Conservation (phyloP, 306 rosid species). For the Glycine tomentella region DNA sequence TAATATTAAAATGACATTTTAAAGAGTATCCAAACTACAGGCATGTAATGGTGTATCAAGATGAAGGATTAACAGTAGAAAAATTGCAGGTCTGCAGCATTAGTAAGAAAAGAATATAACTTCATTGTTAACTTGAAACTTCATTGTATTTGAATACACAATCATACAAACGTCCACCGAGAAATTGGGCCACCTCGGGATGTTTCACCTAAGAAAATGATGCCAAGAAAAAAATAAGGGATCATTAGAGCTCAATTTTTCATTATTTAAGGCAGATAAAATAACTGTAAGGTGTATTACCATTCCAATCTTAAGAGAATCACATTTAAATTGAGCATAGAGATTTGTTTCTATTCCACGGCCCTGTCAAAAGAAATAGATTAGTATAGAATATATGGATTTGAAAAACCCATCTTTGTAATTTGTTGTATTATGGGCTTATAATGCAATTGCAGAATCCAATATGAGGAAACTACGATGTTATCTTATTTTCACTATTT, state of each 20-base stretch:
- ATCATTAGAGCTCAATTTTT: slow-evolving; percentile 20
- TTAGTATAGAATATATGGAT: slow-evolving; percentile 8
- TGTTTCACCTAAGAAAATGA: slow-evolving; percentile 74
- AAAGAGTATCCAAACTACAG: slow-evolving; percentile 22
- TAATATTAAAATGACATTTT: slow-evolving; percentile 22
- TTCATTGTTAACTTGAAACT: slow-evolving; percentile 54
- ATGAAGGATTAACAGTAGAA: slow-evolving; percentile 25
- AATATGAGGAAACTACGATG: slow-evolving; percentile 4
- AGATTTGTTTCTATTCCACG: slow-evolving; percentile 97
- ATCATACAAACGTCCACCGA: slow-evolving; percentile 89
- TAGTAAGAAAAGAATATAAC: slow-evolving; percentile 11
- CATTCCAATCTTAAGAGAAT: slow-evolving; percentile 96
- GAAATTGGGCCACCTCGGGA: slow-evolving; percentile 91
- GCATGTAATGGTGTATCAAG: slow-evolving; percentile 26
- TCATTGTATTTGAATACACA: slow-evolving; percentile 93
- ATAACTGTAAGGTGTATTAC: slow-evolving; percentile 52
- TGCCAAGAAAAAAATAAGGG: slow-evolving; percentile 21
- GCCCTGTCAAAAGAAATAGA: slow-evolving; percentile 65
- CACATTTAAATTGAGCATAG: slow-evolving; percentile 90
- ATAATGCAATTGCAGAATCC: not conserved
- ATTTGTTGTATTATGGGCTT: not conserved
- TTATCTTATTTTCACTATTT: not conserved
- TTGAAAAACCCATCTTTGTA: not conserved
- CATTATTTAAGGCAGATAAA: not conserved
- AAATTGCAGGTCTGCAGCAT: slow-evolving; percentile 23